Base-by-base conservation (phyloP, 371 early-diverging fungal species). In the Phascolomyces articulosus region DNA sequence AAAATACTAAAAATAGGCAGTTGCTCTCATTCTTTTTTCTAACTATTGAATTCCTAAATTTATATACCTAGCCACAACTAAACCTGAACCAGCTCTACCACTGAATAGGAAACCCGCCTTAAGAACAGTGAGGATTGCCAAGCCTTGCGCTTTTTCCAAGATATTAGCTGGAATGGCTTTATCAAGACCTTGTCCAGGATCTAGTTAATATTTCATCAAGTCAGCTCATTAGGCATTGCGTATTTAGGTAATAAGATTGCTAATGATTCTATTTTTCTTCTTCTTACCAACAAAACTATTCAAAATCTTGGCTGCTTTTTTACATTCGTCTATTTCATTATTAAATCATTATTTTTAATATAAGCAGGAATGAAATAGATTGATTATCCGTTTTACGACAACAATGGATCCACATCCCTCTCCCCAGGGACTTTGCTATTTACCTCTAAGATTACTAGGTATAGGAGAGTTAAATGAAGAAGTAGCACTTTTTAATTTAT, bases 41-140 rank as follows among this genome's bases (percentile, higher is more conserved):
- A n/a, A n/a, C n/a, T n/a, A n/a, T n/a, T n/a, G n/a, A n/a, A n/a
- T n/a, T n/a, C n/a, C n/a, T n/a, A n/a, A n/a, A n/a, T n/a, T n/a
- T n/a, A n/a, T n/a, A n/a, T 82, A 85, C 77, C 85, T 80, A 29
- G 96, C 96, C 11, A 97, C 89, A 10, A 96, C 96, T 2, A 98
- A 73, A 6, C 98, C 98, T 18, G 95, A 85, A 20, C 98, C 98
- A n/a, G 87, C 86, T 53, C 96, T 80, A 26, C 96, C 97, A 2
- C 95, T 91, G 85, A 94, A 96, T 28, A 95, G 73, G 64, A 96
- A 95, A 0, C 96, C 97, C 29, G 93, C 95, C 24, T 97, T 98
- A 66, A 97, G 67, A 10, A 98, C 96, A 0, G 93, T 90, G 65
- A 95, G 82, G 24, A 98, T 92, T 59, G 97, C 98, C 27, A 98